These are phyloP conservation scores for Serendipita indica DNA, from an alignment of 768 basidiomycete genomes.

Conservation along the genomic window DNA sequence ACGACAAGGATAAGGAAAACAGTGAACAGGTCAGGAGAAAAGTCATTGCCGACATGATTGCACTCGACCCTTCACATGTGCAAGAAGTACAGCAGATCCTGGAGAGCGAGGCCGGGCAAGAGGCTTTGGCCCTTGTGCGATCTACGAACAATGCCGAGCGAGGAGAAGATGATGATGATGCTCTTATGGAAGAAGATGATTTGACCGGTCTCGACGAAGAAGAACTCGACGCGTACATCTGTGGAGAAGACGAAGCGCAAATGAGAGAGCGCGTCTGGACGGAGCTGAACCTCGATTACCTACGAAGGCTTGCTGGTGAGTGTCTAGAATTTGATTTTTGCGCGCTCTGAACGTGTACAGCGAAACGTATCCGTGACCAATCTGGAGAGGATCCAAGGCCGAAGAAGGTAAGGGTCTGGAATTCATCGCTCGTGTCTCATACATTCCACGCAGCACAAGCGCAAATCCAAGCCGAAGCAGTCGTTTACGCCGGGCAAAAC, in stretches of 20 bases:
- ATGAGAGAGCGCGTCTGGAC: constrained; percentile 90
- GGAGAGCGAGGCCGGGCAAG: constrained; percentile 38
- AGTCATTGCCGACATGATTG: constrained; percentile 5
- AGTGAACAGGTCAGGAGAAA: neutral
- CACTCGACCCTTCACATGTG: constrained; percentile 45
- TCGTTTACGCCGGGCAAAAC: constrained; percentile 53
- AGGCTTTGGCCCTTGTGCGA: constrained; percentile 17
- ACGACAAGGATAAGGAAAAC: too few relatives aligned
- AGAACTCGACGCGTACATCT: constrained; percentile 62
- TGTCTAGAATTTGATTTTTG: constrained; percentile 19
- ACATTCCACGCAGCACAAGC: constrained; percentile 34
- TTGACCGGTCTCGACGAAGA: constrained; percentile 75
- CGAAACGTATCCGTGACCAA: constrained; percentile 45
- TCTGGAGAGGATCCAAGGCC: constrained; percentile 21
- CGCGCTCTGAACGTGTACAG: constrained; percentile 39
- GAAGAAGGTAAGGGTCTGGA: constrained; percentile 29
- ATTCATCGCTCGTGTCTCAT: neutral
- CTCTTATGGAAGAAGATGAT: constrained; percentile 37
- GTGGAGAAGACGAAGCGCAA: constrained; percentile 63
- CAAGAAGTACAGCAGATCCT: constrained; percentile 60
- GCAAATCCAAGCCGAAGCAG: constrained; percentile 36
- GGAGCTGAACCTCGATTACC: constrained; percentile 79
- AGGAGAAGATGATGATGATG: constrained; percentile 32
- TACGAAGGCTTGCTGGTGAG: constrained; percentile 75
- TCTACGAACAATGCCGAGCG: constrained; percentile 57